These are phyloP conservation scores for Fusarium succisae DNA, from an alignment of 2,329 filamentous ascomycete species.

Conservation along the genomic window DNA sequence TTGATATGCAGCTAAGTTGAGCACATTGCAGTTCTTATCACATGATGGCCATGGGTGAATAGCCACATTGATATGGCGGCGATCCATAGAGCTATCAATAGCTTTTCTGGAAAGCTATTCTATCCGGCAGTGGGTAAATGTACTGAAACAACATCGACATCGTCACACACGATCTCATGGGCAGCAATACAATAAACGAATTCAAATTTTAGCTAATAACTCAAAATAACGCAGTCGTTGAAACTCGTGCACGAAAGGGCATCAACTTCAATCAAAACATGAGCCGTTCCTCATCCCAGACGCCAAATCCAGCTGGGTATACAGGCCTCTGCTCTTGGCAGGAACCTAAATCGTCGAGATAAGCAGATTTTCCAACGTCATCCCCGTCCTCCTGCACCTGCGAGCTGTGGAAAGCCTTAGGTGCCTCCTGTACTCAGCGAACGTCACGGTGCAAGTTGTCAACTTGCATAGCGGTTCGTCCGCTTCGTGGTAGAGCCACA, in stretches of 20 bases:
- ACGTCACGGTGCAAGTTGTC: not conserved
- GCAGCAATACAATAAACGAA: not conserved
- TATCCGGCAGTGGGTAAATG: not conserved
- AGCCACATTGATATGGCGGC: not conserved
- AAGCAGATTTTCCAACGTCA: conserved; percentile 25
- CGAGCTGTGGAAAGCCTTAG: not conserved
- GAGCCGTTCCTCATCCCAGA: conserved; percentile 44
- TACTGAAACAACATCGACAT: not conserved
- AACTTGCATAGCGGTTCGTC: not conserved
- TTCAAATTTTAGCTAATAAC: conserved; percentile 27
- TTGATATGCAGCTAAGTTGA: conserved; percentile 7
- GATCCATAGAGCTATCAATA: not conserved
- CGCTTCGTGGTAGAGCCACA: not conserved
- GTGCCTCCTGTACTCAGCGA: not conserved
- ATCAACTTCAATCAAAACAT: conserved; percentile 39
- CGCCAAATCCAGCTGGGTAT: conserved; percentile 45
- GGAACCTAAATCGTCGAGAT: conserved; percentile 38
- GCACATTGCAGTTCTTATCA: conserved; percentile 9
- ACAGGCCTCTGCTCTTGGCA: conserved; percentile 41
- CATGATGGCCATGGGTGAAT: not conserved
- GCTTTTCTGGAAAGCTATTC: not conserved
- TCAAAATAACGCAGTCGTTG: conserved; percentile 24
- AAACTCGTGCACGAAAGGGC: conserved; percentile 26
- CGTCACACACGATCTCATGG: not conserved
- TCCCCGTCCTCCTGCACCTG: not conserved